Percentiles rank a stretch among this genome's conserved stretches.
Evolutionary conservation across 352 stramenopile genomes (phyloP).

Genomic region (Globisporangium carolinianum): DNA sequence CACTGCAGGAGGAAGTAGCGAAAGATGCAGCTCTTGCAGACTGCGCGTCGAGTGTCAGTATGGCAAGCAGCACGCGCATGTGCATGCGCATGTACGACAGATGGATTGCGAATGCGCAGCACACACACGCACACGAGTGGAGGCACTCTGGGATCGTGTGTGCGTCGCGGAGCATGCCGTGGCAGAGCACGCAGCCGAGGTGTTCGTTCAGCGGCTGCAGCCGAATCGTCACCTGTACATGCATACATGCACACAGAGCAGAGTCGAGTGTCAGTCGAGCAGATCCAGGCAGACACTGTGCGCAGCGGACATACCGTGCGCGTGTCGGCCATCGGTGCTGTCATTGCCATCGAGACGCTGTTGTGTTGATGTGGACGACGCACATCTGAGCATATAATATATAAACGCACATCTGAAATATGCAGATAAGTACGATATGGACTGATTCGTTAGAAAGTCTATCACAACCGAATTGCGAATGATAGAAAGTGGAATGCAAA

Average conservation of each 20-base stretch:
- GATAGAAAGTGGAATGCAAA: no score
- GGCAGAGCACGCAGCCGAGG: constrained; percentile 60
- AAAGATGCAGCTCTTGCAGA: constrained; percentile 86
- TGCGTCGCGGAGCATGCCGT: constrained; percentile 59
- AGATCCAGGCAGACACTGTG: not conserved
- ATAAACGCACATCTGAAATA: no score
- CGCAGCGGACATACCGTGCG: constrained; percentile 16
- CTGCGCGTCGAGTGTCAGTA: constrained; percentile 16
- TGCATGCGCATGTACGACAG: not conserved
- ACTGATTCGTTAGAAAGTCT: no score
- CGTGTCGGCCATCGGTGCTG: constrained; percentile 16
- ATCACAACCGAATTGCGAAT: no score
- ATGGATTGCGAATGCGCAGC: not conserved
- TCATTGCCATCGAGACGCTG: not conserved
- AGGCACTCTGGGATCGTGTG: constrained; percentile 81
- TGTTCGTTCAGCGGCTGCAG: constrained; percentile 52
- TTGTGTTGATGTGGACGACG: no score
- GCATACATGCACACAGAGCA: not conserved
- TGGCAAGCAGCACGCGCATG: not conserved
- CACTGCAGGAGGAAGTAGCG: constrained; percentile 63
- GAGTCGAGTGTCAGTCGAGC: not conserved
- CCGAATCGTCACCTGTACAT: constrained; percentile 35
- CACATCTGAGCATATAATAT: no score
- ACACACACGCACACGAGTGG: constrained; percentile 53
- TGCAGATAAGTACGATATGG: no score